phyloP scores from a whole-genome alignment of 2,329 filamentous ascomycete species.

The Pseudogymnoascus sp. region DNA sequence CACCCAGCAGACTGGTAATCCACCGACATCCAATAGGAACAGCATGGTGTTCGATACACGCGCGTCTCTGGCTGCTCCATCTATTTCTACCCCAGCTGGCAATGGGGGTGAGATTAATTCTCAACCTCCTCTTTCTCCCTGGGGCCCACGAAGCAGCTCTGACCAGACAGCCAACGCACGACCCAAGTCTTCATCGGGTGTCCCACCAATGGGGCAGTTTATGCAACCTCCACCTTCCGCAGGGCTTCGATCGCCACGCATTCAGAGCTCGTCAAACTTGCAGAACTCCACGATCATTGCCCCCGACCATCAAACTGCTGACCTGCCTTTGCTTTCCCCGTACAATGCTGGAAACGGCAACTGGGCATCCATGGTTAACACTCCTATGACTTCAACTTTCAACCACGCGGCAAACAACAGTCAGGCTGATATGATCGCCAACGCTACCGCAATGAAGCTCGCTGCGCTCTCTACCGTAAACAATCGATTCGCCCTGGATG shows the following conservation, averaged over 20 bases:
- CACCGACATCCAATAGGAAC: slow-evolving; percentile 86
- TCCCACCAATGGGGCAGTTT: slow-evolving; percentile 89
- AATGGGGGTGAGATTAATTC: slow-evolving; percentile 51
- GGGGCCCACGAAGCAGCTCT: slow-evolving; percentile 49
- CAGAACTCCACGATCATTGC: slow-evolving; percentile 78
- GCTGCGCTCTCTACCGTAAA: slow-evolving; percentile 95
- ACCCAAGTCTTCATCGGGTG: slow-evolving; percentile 72
- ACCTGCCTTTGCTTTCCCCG: slow-evolving; percentile 80
- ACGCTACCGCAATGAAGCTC: slow-evolving; percentile 97
- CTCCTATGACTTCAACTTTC: slow-evolving; percentile 88
- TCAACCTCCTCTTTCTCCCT: slow-evolving; percentile 70
- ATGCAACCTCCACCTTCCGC: slow-evolving; percentile 71
- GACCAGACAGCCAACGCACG: slow-evolving; percentile 45
- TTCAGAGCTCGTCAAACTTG: slow-evolving; percentile 60
- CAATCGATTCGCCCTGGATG: slow-evolving; percentile 93
- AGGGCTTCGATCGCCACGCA: slow-evolving; percentile 71
- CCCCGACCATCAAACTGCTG: slow-evolving; percentile 58
- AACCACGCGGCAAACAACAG: slow-evolving; percentile 44
- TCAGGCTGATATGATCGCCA: slow-evolving; percentile 96
- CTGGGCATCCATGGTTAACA: slow-evolving; percentile 98
- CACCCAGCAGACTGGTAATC: slow-evolving; percentile 86
- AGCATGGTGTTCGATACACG: slow-evolving; percentile 74
- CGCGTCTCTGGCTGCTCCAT: slow-evolving; percentile 62
- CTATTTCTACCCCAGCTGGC: slow-evolving; percentile 60
- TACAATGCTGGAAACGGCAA: slow-evolving; percentile 75